phyloP scores from a whole-genome alignment of 768 basidiomycete genomes.

The Boletus barrowsii region DNA sequence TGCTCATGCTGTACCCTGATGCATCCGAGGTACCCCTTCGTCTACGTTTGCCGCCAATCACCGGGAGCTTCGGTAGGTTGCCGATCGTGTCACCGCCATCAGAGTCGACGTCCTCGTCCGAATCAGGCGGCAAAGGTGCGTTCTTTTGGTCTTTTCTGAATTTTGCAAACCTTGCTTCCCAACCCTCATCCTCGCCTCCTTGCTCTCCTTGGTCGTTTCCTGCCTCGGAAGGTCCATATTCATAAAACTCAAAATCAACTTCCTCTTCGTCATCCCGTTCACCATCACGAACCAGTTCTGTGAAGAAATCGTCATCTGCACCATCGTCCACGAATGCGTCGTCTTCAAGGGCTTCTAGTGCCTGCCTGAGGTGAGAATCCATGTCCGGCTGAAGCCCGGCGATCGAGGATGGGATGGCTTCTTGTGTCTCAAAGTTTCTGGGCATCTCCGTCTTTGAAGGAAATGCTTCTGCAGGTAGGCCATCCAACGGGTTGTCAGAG shows the following conservation, averaged over 20 bases:
- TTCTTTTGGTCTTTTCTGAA: constrained; percentile 61
- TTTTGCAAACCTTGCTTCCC: constrained; percentile 77
- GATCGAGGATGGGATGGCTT: constrained; percentile 77
- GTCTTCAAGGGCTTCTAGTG: constrained; percentile 91
- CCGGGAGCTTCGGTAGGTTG: constrained; percentile 69
- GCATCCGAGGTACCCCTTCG: constrained; percentile 77
- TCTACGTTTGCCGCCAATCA: constrained; percentile 73
- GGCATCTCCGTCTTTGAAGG: constrained; percentile 75
- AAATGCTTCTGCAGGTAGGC: constrained; percentile 67
- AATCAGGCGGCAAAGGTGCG: constrained; percentile 31
- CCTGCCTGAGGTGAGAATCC: constrained; percentile 93
- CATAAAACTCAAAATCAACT: constrained; percentile 64
- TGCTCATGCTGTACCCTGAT: constrained; percentile 96
- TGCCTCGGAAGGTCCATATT: constrained; percentile 35
- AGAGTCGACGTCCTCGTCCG: constrained; percentile 52
- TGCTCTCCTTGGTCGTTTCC: constrained; percentile 21
- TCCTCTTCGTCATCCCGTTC: constrained; percentile 62
- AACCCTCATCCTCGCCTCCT: constrained; percentile 39
- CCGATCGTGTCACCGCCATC: constrained; percentile 83
- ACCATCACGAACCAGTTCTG: constrained; percentile 66
- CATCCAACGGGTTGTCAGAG: constrained; percentile 38
- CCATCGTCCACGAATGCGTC: constrained; percentile 87
- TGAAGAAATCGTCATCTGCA: constrained; percentile 74
- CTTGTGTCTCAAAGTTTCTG: constrained; percentile 69
- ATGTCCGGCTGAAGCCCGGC: constrained; percentile 92